phyloP scores from a whole-genome alignment of 2,329 filamentous ascomycete species.

The Penicillium sp. region DNA sequence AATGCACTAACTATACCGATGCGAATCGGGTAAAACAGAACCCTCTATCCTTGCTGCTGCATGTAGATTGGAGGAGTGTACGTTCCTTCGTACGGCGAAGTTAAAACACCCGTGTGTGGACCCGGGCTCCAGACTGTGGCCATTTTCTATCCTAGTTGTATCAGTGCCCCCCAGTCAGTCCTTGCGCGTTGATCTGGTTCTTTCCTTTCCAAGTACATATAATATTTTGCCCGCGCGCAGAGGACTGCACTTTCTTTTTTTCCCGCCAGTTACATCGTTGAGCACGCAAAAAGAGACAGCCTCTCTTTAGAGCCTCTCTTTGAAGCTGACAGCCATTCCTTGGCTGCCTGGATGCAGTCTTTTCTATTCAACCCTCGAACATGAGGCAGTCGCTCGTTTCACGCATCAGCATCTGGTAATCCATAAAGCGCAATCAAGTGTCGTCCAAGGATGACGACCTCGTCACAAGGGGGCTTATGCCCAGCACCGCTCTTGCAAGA shows the following conservation, averaged over 20 bases:
- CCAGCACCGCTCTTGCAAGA: constrained; percentile 66
- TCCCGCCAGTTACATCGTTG: not conserved
- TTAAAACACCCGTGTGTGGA: not conserved
- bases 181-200: not conserved
- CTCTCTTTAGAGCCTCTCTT: no score
- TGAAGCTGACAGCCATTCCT: constrained; percentile 1
- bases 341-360: constrained; percentile 13
- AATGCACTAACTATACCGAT: not conserved
- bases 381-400: constrained; percentile 12
- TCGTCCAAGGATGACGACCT: constrained; percentile 7
- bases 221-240: not conserved
- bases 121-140: constrained; percentile 4
- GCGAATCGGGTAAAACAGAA: not conserved
- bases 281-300: not conserved
- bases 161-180: not conserved
- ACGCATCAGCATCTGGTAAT: not conserved
- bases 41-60: not conserved
- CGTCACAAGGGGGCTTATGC: constrained; percentile 49
- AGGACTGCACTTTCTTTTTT: not conserved
- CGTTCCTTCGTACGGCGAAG: not conserved
- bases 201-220: not conserved
- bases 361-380: constrained; percentile 2
- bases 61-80: not conserved
- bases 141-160: not conserved
- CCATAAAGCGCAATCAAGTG: not conserved